These are phyloP conservation scores for Castanea crenata DNA, from an alignment of 306 rosid species.

Conservation along the genomic window DNA sequence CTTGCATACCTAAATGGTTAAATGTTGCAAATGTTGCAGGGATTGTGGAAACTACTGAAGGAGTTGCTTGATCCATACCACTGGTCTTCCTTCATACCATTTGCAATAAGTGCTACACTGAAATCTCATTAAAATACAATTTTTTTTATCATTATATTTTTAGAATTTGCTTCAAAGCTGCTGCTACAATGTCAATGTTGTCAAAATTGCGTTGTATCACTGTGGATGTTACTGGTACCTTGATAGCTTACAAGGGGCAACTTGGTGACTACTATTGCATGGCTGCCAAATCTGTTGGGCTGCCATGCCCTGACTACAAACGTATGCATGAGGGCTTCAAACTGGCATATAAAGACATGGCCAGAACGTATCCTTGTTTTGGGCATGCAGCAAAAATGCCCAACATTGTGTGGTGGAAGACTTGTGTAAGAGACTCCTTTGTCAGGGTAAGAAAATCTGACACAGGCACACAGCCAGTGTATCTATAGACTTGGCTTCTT, in stretches of 20 bases:
- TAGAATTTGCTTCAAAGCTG: slow-evolving; percentile 8
- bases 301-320: slow-evolving; percentile 89
- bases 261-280: slow-evolving; percentile 97
- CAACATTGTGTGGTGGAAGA: slow-evolving; percentile 89
- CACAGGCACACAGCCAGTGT: neutral
- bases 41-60: slow-evolving; percentile 23
- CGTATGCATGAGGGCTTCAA: slow-evolving; percentile 89
- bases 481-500: slow-evolving; percentile 1
- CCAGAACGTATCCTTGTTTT: slow-evolving; percentile 80
- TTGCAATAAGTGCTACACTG: neutral
- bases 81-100: slow-evolving; percentile 8
- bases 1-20: neutral
- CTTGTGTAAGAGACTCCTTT: slow-evolving; percentile 89
- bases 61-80: slow-evolving; percentile 11
- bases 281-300: slow-evolving; percentile 95
- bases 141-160: neutral
- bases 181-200: slow-evolving; percentile 55
- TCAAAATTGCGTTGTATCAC: slow-evolving; percentile 78
- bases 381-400: slow-evolving; percentile 84
- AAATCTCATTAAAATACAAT: slow-evolving; percentile 10
- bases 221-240: slow-evolving; percentile 88
- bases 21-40: slow-evolving; percentile 36
- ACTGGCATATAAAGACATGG: slow-evolving; percentile 87
- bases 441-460: slow-evolving; percentile 61
- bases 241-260: slow-evolving; percentile 94